Percentiles rank a stretch among this genome's conserved stretches.
These are phyloP conservation scores for Candida dubliniensis DNA, from an alignment of 1,139 yeast genomes.

Conservation along the genomic window DNA sequence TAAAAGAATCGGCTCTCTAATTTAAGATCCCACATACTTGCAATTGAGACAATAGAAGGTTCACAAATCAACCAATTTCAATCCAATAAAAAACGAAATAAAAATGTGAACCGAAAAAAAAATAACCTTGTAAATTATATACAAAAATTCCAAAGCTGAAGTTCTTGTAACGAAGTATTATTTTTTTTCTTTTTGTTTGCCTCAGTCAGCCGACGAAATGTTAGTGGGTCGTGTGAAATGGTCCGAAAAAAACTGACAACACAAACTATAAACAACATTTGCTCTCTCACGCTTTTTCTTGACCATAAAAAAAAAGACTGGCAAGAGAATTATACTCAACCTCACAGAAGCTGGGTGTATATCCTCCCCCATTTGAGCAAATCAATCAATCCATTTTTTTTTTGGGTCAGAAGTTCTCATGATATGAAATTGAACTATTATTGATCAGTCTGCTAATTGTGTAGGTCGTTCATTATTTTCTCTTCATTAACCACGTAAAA, in stretches of 20 bases:
- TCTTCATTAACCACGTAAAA: no score
- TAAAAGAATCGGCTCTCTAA: not conserved
- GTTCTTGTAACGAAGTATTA: not conserved
- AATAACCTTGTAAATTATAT: not conserved
- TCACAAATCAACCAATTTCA: no score
- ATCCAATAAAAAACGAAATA: no score
- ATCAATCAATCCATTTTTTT: not conserved
- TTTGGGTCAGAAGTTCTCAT: no score
- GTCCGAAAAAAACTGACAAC: constrained; percentile 11
- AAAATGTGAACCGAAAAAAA: no score
- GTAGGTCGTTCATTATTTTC: no score
- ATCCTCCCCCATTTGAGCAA: not conserved
- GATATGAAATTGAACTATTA: no score
- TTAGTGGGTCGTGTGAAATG: constrained; percentile 7
- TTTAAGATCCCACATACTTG: no score
- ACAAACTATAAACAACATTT: constrained; percentile 11
- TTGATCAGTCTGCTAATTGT: no score
- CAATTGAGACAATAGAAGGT: no score
- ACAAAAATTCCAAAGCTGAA: not conserved
- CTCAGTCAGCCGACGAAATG: constrained; percentile 9
- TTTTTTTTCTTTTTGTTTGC: constrained; percentile 1
- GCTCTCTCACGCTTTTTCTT: constrained; percentile 1
- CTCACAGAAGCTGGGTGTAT: no score
- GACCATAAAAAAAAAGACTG: not conserved
- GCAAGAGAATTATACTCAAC: not conserved